Base-by-base conservation (phyloP, 2,329 filamentous ascomycete genomes). In the Exophiala mesophila region DNA sequence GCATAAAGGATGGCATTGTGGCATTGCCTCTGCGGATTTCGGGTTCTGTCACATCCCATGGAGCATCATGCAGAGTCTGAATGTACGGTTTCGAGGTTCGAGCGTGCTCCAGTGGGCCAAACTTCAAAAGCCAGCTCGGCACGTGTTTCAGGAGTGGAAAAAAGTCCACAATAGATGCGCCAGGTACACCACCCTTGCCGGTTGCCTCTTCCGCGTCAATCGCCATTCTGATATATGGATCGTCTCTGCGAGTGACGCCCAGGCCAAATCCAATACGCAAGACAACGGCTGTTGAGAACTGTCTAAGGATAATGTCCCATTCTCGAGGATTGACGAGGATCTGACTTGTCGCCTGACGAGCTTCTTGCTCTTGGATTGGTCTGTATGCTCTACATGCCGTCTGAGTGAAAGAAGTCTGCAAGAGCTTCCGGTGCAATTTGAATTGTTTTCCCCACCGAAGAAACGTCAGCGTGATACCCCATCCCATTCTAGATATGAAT, bases 391-490 rank as follows among this genome's bases (percentile, higher is more conserved):
- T 52, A 28, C 71, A 48, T 1, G 65, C 64, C 33, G 62, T 63
- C 3, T 67, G 64, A 6, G 63, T 71, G 16, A 75, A 59, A 6
- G 70, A 65, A 20, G 67, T 63, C 39, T 65, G 63, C 12, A 67
- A 52, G 8, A 70, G 50, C 31, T 62, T 65, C 18, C 70, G 59
- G 26, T 71, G 57, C 8, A 65, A 47, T 35, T 59, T 63, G 70
- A 69, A 74, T 20, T 63, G 60, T 41, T 70, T 68, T 29, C 68
- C 67, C 55, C 73, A 69, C 1, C 67, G 69, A 52, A 72, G 65
- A 3, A 73, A 66, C 12, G 73, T 58, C 17, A 72, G 60, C 13
- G 60, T 64, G 3, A 64, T 60, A 16, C 63, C 63, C 41, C 50
- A 54, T 3, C 62, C 41, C 31, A 59, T 56, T n/a, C n/a, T n/a